Conservation (phyloP, 148 eudicot species). For the Rheum nobile region DNA sequence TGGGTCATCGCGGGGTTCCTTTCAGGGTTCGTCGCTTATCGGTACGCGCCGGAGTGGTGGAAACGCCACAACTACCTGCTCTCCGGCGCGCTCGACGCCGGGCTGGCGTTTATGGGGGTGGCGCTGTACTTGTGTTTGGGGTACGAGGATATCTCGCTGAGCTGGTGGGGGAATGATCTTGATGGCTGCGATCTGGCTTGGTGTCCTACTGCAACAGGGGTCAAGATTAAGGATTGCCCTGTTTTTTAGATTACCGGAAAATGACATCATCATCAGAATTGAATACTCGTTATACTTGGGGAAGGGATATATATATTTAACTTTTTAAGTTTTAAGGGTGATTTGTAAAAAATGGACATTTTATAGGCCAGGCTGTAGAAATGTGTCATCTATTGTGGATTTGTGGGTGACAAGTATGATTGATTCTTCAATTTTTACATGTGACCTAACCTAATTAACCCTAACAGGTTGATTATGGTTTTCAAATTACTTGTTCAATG, state of each 20-base stretch:
- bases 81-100: slow-evolving; percentile 90
- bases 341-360: too few relatives aligned
- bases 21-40: slow-evolving; percentile 67
- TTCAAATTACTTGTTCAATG: too few relatives aligned
- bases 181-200: slow-evolving; percentile 83
- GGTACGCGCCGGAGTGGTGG: slow-evolving; percentile 83
- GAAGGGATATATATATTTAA: too few relatives aligned
- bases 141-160: slow-evolving; percentile 40
- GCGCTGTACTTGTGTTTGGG: slow-evolving; percentile 76
- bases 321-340: too few relatives aligned
- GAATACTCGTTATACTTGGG: too few relatives aligned
- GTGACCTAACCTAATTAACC: background rate
- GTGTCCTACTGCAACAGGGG: slow-evolving; percentile 78
- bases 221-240: slow-evolving; percentile 58
- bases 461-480: too few relatives aligned
- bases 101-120: slow-evolving; percentile 95
- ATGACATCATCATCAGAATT: too few relatives aligned
- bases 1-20: slow-evolving; percentile 80
- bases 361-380: background rate
- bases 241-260: slow-evolving; percentile 18
- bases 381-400: background rate
- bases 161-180: slow-evolving; percentile 96
- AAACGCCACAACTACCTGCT: slow-evolving; percentile 68
- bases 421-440: background rate
- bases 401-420: background rate